phyloP scores from a whole-genome alignment of 2,329 filamentous ascomycete species.

The Aulographum hederae region DNA sequence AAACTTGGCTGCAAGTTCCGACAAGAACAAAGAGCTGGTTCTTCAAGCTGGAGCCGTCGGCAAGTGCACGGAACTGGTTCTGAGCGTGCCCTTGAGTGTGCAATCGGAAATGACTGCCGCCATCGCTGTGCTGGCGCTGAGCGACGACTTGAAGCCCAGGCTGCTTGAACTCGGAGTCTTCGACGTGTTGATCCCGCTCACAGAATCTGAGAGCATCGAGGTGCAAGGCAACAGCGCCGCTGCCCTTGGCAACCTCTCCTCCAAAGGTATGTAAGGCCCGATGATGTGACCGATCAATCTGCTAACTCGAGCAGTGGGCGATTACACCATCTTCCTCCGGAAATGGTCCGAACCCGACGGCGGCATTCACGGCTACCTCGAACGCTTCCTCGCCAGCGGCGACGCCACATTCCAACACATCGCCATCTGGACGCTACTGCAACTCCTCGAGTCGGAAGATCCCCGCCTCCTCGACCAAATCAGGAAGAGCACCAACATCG shows the following conservation, averaged over 20 bases:
- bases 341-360: conserved; percentile 87
- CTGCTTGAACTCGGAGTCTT: conserved; percentile 85
- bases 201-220: conserved; percentile 88
- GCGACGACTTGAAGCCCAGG: conserved; percentile 86
- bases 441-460: conserved; percentile 90
- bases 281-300: not conserved
- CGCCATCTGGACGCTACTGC: conserved; percentile 91
- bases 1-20: conserved; percentile 89
- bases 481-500: conserved; percentile 75
- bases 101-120: conserved; percentile 99
- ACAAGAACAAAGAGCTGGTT: conserved; percentile 95
- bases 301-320: conserved; percentile 49
- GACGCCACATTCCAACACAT: conserved; percentile 98
- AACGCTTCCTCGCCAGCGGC: conserved; percentile 79
- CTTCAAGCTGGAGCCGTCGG: conserved; percentile 91
- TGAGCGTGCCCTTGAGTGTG: conserved; percentile 82
- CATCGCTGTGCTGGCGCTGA: conserved; percentile 86
- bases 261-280: conserved; percentile 52
- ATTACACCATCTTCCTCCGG: conserved; percentile 89
- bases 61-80: conserved; percentile 92
- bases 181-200: conserved; percentile 87
- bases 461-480: conserved; percentile 76
- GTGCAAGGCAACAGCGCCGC: conserved; percentile 97
- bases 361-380: conserved; percentile 89
- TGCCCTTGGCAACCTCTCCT: conserved; percentile 85